Evolutionary conservation across 2,329 filamentous ascomycete species (phyloP), one percentile per base, ranked within the genome.

Genomic region (Xylaria multiplex): DNA sequence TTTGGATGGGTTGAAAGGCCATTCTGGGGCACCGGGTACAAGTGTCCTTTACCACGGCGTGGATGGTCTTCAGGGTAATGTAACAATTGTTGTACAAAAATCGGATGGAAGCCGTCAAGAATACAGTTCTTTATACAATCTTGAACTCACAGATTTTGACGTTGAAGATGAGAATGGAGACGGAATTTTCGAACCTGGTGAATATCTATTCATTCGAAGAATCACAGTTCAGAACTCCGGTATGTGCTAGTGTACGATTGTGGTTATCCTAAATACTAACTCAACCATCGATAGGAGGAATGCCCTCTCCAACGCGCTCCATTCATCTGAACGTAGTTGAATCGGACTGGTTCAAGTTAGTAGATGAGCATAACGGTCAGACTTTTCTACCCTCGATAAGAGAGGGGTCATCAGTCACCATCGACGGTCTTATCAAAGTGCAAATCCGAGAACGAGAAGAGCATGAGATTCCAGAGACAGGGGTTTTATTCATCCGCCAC

Each of bases 161-260:
- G 61, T 64, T 30, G 61, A 64, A 48, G 61, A 64, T 59, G 61
- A 59, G 55, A 59, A 59, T 11, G 40, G 61, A 59, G 61, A 64
- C 19, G 61, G 61, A 42, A 59, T 59, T 54, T 54, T 59, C 37
- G 61, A 64, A 48, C 61, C 61, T 6, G 55, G 61, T 13, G 61
- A 59, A 48, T 37, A 54, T 42, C 30, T 64, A 53, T 64, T 64
- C 11, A 7, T 59, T 54, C 61, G 61, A 64, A 58, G 61, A 59
- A 64, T 64, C 48, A 64, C 14, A 48, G 48, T 59, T 48, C 54
- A 16, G 46, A 64, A 59, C 40, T 64, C 61, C 19, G 54, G 61
- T 59, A 53, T 53, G 55, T 58, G 37, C 40, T 48, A 48, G 61
- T 53, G 55, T 46, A 48, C 48, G 11, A 46, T 64, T 54, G 48